Evolutionary conservation across 345 rosid species (phyloP), one percentile per base, ranked within the genome.

Genomic region (Fremontodendron californicum): DNA sequence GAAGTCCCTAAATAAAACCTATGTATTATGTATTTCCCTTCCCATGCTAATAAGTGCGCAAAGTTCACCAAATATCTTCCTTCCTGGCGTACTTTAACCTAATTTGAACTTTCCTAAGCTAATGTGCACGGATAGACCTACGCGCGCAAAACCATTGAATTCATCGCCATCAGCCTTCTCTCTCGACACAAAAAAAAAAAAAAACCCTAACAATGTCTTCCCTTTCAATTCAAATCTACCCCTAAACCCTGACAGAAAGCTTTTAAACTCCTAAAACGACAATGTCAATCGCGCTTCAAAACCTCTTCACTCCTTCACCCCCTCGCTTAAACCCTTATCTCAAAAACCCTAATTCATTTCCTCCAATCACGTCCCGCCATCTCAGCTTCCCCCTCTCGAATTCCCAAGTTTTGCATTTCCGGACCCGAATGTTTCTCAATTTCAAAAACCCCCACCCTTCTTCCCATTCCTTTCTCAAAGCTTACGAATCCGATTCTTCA

Each of bases 201-300:
- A n/a, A n/a, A n/a, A n/a, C n/a, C 46, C 65, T 6, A 29, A 51
- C 21, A 23, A 81, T 81, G 84, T 51, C 75, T 19, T 19, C 45
- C 43, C 52, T 40, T 25, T 11, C 40, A 9, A 8, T 73, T 25
- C 39, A 21, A 70, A 19, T 49, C 23, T 43, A 25, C 52, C 58
- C 3, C 9, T 2, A 80, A 71, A 16, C 64, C 78, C 75, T 27
- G 35, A 31, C 49, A 15, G 18, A 57, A 35, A 11, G 60, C 5
- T 37, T 37, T 63, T 37, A 46, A 61, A 27, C 11, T 15, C 2
- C 13, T 5, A 4, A 80, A 71, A 49, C 81, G 76, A 37, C 35
- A 78, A 87, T 91, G 86, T 80, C 87, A 6, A 75, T 84, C 64
- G 74, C 88, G 35, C 81, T 65, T 73, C 89, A 79, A 15, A 82